Conservation (phyloP, 78 protist species). For the Monocercomonoides exilis region DNA sequence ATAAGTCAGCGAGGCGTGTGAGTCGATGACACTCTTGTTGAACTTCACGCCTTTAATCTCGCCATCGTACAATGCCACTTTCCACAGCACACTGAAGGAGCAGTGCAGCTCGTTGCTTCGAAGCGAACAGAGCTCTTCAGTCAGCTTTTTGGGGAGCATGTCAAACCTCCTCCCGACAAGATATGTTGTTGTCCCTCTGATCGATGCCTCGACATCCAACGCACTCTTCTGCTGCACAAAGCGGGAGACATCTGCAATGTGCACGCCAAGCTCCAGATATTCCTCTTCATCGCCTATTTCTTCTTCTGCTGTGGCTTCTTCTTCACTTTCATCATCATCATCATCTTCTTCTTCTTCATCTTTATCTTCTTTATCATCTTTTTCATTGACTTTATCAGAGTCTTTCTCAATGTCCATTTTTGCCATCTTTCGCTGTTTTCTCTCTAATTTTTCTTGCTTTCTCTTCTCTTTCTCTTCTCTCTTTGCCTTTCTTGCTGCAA, state of each 20-base stretch:
- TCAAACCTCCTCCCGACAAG: slow-evolving; percentile 38
- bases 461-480: no score
- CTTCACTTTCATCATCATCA: no score
- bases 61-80: slow-evolving; percentile 20
- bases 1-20: slow-evolving; percentile 68
- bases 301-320: no score
- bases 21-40: slow-evolving; percentile 73
- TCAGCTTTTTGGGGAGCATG: slow-evolving; percentile 51
- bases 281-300: background rate
- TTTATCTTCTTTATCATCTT: no score
- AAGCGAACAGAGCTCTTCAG: slow-evolving; percentile 67
- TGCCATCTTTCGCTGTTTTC: background rate
- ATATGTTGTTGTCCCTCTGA: slow-evolving; percentile 10
- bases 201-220: slow-evolving; percentile 43
- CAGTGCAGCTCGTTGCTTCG: background rate
- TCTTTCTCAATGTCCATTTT: background rate
- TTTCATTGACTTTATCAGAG: background rate
- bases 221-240: slow-evolving; percentile 32
- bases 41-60: slow-evolving; percentile 45
- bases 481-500: background rate
- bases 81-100: slow-evolving; percentile 1
- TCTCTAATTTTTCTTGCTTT: background rate
- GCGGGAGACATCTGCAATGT: slow-evolving; percentile 60
- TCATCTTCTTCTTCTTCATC: no score
- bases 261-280: slow-evolving; percentile 38